These are phyloP conservation scores for Pleurotus pulmonarius DNA, from an alignment of 768 basidiomycete species.

Conservation along the genomic window DNA sequence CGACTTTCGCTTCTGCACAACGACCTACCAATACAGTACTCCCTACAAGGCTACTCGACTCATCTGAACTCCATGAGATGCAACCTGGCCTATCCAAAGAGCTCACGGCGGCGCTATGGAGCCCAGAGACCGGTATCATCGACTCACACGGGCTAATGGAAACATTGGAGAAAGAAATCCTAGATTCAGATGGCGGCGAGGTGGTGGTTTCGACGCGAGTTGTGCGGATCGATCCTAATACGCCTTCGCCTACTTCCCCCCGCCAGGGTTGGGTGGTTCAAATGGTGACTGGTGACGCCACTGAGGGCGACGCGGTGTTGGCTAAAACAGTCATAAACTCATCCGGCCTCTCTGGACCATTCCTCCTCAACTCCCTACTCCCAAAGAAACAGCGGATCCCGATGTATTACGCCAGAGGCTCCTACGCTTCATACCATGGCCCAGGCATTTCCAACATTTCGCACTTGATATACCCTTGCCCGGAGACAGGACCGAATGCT, in stretches of 20 bases:
- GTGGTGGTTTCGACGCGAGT: conserved; percentile 78
- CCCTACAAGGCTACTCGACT: conserved; percentile 65
- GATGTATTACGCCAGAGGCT: conserved; percentile 79
- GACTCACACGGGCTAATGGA: conserved; percentile 85
- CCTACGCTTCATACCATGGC: conserved; percentile 86
- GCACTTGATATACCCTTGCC: conserved; percentile 90
- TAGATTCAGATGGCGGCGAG: conserved; percentile 62
- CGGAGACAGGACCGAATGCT: conserved; percentile 52
- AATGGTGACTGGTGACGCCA: conserved; percentile 49
- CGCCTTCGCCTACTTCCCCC: conserved; percentile 20
- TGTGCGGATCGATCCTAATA: conserved; percentile 77
- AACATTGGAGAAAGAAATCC: conserved; percentile 78
- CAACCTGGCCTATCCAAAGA: conserved; percentile 80
- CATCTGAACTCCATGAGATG: conserved; percentile 61
- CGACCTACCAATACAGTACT: conserved; percentile 31
- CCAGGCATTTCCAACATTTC: conserved; percentile 64
- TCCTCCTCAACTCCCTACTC: conserved; percentile 70
- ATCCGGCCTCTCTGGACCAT: conserved; percentile 67
- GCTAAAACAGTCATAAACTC: conserved; percentile 81
- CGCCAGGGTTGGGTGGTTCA: conserved; percentile 88
- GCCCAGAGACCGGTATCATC: conserved; percentile 86
- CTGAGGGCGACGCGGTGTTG: conserved; percentile 50
- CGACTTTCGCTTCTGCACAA: conserved; percentile 22
- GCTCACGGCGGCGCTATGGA: conserved; percentile 74
- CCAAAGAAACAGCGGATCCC: conserved; percentile 55